A percentile compares a stretch with the other conserved stretches of the same genome.
Conservation (phyloP, 1,139 yeast species). For the Blastobotrys petasosporus region DNA sequence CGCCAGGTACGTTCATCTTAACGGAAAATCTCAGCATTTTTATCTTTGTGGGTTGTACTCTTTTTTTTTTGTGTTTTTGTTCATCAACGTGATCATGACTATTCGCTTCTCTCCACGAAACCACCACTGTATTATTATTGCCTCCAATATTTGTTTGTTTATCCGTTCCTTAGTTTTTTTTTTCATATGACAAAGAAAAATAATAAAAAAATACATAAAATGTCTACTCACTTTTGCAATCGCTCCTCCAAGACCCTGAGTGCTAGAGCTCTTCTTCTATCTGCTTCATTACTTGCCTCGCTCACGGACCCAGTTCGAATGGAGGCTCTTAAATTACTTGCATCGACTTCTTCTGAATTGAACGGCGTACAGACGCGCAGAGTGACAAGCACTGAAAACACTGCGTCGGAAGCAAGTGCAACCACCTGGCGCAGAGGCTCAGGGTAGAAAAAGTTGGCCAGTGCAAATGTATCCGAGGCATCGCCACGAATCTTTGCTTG, state of each 20-base stretch:
- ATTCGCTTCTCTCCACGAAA: not conserved
- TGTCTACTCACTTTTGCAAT: slow-evolving; percentile 11
- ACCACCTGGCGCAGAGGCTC: slow-evolving; percentile 46
- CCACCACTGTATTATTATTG: not conserved
- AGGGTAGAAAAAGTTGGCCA: slow-evolving; percentile 75
- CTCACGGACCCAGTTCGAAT: slow-evolving; percentile 13
- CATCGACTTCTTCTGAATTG: slow-evolving; percentile 64
- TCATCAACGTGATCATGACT: no score
- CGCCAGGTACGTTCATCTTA: no score
- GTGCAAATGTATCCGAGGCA: slow-evolving; percentile 83
- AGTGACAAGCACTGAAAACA: slow-evolving; percentile 48
- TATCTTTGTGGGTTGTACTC: not conserved
- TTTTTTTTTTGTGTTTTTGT: not conserved
- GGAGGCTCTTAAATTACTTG: slow-evolving; percentile 59
- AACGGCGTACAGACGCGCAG: slow-evolving; percentile 59
- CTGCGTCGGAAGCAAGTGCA: slow-evolving; percentile 46
- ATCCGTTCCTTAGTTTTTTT: not conserved
- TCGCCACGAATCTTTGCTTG: slow-evolving; percentile 56
- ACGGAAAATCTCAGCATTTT: not conserved
- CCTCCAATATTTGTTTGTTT: not conserved
- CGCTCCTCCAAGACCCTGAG: slow-evolving; percentile 76
- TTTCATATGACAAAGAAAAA: slow-evolving; percentile 10
- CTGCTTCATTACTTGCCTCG: slow-evolving; percentile 47
- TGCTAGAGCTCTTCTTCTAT: slow-evolving; percentile 82
- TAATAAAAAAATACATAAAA: not conserved